Conservation (phyloP, 148 eudicot genomes). For the Cornus suecica region DNA sequence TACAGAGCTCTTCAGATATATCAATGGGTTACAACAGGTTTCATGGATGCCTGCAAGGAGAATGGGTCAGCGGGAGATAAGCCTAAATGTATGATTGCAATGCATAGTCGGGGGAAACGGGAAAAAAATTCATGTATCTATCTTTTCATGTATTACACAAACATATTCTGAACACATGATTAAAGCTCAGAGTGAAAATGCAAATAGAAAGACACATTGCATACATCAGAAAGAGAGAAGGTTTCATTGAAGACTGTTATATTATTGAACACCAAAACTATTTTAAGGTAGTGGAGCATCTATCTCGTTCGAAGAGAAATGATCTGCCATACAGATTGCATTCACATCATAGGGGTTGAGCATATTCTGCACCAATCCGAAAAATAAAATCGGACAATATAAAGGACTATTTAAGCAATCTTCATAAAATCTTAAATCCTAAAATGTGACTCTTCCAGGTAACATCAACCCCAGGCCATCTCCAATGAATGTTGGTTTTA, state of each 20-base stretch:
- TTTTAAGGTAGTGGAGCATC: not conserved
- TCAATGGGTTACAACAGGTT: constrained; percentile 29
- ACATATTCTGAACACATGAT: not conserved
- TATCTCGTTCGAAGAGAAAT: not conserved
- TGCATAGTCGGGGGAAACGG: not conserved
- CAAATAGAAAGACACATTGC: not conserved
- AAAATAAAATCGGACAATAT: not conserved
- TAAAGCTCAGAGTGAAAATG: not conserved
- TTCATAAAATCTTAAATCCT: not conserved
- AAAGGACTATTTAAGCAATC: not conserved
- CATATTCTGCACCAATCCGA: not conserved
- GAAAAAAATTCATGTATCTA: not conserved
- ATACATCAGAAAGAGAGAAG: not conserved
- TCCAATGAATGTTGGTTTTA: not conserved
- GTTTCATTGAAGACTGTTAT: not conserved
- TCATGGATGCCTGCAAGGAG: constrained; percentile 40
- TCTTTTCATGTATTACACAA: not conserved
- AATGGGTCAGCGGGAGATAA: constrained; percentile 2
- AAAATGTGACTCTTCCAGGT: not conserved
- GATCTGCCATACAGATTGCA: not conserved
- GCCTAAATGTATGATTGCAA: too few species aligned
- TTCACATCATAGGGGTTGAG: not conserved
- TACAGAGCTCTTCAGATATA: constrained; percentile 25
- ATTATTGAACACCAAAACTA: not conserved
- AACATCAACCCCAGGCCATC: constrained; percentile 2